A percentile compares a stretch with the other conserved stretches of the same genome.
These are phyloP conservation scores for Paecilomyces fulvus DNA, from an alignment of 2,329 filamentous ascomycete species.

Conservation along the genomic window DNA sequence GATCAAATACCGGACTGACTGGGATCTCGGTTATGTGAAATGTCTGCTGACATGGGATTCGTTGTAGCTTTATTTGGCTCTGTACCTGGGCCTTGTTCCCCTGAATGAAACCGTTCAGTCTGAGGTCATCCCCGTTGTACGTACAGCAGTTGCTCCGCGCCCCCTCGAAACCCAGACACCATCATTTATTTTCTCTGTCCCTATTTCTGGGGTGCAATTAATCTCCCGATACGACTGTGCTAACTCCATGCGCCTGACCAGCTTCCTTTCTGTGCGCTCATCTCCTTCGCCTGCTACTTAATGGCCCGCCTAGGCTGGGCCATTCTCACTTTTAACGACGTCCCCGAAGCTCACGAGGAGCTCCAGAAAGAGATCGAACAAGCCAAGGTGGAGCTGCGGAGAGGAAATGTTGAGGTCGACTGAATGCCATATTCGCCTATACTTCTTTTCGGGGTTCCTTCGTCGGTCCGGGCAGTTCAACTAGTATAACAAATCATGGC, in stretches of 20 bases:
- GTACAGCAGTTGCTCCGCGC: constrained; percentile 26
- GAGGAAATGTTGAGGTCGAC: constrained; percentile 35
- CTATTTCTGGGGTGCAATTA: neutral
- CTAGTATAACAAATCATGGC: neutral
- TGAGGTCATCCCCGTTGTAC: constrained; percentile 81
- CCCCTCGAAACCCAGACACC: neutral
- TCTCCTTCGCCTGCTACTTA: constrained; percentile 85
- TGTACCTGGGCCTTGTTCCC: constrained; percentile 75
- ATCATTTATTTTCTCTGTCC: neutral
- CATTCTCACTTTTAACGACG: constrained; percentile 93
- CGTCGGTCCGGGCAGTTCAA: neutral
- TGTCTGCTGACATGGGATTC: neutral
- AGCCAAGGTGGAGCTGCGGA: constrained; percentile 35
- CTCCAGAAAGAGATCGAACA: constrained; percentile 70
- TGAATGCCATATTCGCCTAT: constrained; percentile 12
- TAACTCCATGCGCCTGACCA: constrained; percentile 28
- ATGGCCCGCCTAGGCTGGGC: constrained; percentile 87
- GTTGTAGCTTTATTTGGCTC: constrained; percentile 75
- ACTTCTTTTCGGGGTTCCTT: neutral
- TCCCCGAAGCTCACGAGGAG: constrained; percentile 81
- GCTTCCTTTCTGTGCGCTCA: constrained; percentile 88
- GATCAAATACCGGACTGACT: neutral
- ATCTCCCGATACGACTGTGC: neutral
- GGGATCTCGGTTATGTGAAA: neutral
- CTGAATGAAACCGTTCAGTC: constrained; percentile 69